Evolutionary conservation across 768 basidiomycete species (phyloP), one percentile per base, ranked within the genome.

Genomic region (Amanita pallidorosea): DNA sequence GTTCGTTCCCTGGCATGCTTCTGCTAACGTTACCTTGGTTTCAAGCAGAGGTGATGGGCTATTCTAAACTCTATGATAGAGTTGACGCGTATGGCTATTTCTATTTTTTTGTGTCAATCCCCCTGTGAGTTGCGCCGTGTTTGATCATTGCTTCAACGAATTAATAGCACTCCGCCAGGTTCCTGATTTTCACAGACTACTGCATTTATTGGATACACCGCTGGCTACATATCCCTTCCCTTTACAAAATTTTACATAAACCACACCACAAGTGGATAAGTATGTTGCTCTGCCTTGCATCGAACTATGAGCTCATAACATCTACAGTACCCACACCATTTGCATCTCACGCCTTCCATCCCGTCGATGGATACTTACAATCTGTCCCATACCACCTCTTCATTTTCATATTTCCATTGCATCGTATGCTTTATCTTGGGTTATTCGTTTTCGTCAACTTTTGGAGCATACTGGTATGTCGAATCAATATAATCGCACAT

Each of bases 251-350:
- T 51, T 59, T 99, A 42, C 96, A 99, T 67, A 99, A 99, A 66
- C 93, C 95, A 1, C 96, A 99, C 65, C 96, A 99, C 76, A 94
- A 89, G 67, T 99, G 96, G 96, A 73, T 98, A 56, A 81, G 93
- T 95, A 65, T 51, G 29, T 15, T 44, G 3, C 36, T 37, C 20
- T 45, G 34, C 27, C 4, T 37, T 50, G 31, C 23, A 7, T 57
- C 11, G 25, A 40, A 44, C 23, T 37, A 7, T 25, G 7, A 33
- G 36, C 45, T 43, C 5, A 33, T 48, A 54, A 15, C 27, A 37
- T 38, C 47, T 17, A 1, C 60, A 96, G 93, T 99, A 54, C 94
- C 96, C 4, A 96, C 96, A 0, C 96, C 96, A 0, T 99, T 90
- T 60, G 89, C 96, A 29, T 95, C 95, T 20, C 88, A 97, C 62